These are phyloP conservation scores for Amanita molliuscula DNA, from an alignment of 768 basidiomycete genomes.

Conservation along the genomic window DNA sequence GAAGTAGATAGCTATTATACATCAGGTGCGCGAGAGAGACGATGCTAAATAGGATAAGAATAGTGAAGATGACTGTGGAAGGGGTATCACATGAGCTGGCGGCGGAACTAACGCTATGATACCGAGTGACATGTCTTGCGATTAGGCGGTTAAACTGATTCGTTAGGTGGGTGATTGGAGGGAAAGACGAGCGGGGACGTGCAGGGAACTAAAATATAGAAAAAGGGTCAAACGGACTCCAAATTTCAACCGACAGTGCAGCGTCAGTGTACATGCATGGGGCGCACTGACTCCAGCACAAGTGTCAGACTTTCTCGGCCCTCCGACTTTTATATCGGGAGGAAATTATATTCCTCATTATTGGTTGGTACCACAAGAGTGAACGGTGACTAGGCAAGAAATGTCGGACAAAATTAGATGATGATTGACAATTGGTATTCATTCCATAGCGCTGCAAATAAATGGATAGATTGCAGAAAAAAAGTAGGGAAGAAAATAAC, in stretches of 20 bases:
- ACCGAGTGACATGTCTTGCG: slow-evolving; percentile 5
- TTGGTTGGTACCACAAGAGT: no score
- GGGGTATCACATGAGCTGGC: slow-evolving; percentile 8
- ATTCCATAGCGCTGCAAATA: neutral
- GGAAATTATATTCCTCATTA: no score
- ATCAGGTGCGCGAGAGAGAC: slow-evolving; percentile 18
- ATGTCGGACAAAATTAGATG: no score
- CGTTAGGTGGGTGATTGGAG: no score
- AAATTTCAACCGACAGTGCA: neutral
- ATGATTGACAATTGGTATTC: neutral
- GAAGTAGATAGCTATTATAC: slow-evolving; percentile 49
- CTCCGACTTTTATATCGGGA: no score
- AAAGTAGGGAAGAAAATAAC: neutral
- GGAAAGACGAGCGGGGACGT: neutral
- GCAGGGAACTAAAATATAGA: neutral
- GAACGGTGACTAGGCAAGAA: no score
- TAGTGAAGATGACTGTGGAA: slow-evolving; percentile 42
- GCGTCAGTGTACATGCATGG: no score
- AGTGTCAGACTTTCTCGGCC: no score
- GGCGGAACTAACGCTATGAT: neutral
- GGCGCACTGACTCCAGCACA: no score
- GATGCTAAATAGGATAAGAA: slow-evolving; percentile 51
- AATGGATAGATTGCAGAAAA: no score
- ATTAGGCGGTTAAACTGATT: no score
- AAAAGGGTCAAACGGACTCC: neutral